These are phyloP conservation scores for Cladophialophora chaetospira DNA, from an alignment of 2,329 filamentous ascomycete genomes.

Conservation along the genomic window DNA sequence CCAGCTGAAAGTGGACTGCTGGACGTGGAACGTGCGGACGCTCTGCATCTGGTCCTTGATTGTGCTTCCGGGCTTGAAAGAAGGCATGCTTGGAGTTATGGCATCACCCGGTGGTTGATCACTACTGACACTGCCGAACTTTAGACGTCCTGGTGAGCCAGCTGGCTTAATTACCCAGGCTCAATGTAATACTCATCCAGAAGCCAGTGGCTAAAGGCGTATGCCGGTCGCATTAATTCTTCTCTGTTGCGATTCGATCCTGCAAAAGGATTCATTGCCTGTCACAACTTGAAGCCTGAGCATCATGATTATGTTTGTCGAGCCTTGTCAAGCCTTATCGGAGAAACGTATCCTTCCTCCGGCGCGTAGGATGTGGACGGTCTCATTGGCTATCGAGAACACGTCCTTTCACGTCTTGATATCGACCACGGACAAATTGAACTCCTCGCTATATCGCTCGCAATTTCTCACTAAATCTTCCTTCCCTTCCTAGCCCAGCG, in stretches of 20 bases:
- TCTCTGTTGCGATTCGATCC: background rate
- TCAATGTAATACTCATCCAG: constrained; percentile 13
- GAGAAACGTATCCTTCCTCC: background rate
- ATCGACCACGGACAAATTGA: background rate
- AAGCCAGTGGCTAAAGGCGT: background rate
- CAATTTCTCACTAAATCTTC: background rate
- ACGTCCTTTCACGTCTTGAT: constrained; percentile 4
- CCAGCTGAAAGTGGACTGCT: background rate
- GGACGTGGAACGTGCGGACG: background rate
- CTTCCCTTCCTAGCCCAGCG: background rate
- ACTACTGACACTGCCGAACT: background rate
- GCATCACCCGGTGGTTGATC: constrained; percentile 2
- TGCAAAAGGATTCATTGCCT: no score
- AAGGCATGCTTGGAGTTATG: background rate
- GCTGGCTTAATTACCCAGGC: constrained; percentile 8
- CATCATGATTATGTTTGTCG: no score
- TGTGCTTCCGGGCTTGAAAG: background rate
- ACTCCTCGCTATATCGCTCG: background rate
- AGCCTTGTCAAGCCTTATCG: constrained; percentile 12
- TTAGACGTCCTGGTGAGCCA: constrained; percentile 1
- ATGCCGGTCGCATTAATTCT: no score
- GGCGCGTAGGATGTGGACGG: background rate
- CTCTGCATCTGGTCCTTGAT: background rate
- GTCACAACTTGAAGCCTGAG: no score
- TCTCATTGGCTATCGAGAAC: constrained; percentile 5